phyloP scores from a whole-genome alignment of 2,329 filamentous ascomycete species.

The Orbilia quercus region DNA sequence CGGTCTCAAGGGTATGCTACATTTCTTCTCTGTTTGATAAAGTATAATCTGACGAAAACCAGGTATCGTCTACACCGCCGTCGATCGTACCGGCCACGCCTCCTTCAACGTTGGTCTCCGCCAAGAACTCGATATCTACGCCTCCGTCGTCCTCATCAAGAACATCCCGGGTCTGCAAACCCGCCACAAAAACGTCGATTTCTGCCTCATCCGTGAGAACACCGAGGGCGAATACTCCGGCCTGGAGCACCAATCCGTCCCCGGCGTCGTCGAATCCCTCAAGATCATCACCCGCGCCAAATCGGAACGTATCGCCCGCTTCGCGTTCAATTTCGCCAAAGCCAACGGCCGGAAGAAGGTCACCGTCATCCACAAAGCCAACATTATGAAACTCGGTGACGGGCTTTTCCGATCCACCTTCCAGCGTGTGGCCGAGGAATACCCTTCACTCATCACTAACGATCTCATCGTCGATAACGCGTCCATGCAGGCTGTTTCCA shows the following conservation, averaged over 20 bases:
- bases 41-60: no score
- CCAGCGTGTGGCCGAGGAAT: constrained; percentile 91
- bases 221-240: constrained; percentile 99
- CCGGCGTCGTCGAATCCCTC: constrained; percentile 96
- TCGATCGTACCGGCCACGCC: constrained; percentile 96
- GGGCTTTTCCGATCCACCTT: constrained; percentile 99
- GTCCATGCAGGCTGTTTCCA: constrained; percentile 97
- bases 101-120: constrained; percentile 99
- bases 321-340: constrained; percentile 96
- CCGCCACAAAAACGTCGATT: constrained; percentile 94
- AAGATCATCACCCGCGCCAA: constrained; percentile 99
- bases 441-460: constrained; percentile 93
- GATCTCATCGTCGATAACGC: constrained; percentile 99
- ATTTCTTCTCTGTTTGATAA: no score
- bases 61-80: constrained; percentile 91
- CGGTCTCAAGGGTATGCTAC: constrained; percentile 85
- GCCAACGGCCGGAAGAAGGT: constrained; percentile 99
- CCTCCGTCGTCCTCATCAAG: constrained; percentile 97
- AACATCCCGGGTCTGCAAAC: constrained; percentile 99
- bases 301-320: constrained; percentile 98
- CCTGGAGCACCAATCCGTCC: constrained; percentile 96
- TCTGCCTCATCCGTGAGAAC: constrained; percentile 99
- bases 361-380: constrained; percentile 99
- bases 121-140: constrained; percentile 99
- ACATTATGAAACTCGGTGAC: constrained; percentile 99